A percentile compares a stretch with the other conserved stretches of the same genome.
phyloP scores from a whole-genome alignment of 768 basidiomycete genomes.

The Phanerochaete carnosa region DNA sequence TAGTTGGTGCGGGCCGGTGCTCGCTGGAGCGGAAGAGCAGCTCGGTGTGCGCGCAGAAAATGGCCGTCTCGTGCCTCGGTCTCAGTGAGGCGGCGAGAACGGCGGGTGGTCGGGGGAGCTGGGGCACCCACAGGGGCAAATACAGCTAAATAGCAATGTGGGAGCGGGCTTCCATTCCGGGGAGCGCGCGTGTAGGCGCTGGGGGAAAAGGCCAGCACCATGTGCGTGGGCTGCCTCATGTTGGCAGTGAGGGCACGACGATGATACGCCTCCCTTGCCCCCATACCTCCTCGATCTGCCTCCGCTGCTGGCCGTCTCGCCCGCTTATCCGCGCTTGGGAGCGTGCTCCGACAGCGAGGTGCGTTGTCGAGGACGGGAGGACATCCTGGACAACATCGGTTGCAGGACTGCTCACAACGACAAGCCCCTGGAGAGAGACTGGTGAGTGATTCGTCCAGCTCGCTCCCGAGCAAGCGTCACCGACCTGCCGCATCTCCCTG shows the following conservation, averaged over 20 bases:
- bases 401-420: not conserved
- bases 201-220: not conserved
- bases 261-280: conserved; percentile 6
- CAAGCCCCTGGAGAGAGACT: not conserved
- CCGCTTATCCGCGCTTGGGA: conserved; percentile 10
- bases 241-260: conserved; percentile 7
- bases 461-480: not conserved
- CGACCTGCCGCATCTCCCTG: not conserved
- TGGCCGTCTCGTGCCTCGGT: too few species aligned
- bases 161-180: not conserved
- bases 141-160: not conserved
- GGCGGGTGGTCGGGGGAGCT: not conserved
- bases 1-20: not conserved
- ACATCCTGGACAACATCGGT: conserved; percentile 5
- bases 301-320: conserved; percentile 1
- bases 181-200: not conserved
- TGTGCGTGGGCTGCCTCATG: conserved; percentile 12
- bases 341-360: conserved; percentile 7
- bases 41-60: too few species aligned
- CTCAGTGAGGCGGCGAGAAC: not conserved
- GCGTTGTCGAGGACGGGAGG: conserved; percentile 1
- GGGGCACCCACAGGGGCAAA: not conserved
- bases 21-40: not conserved
- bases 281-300: not conserved
- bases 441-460: not conserved